These are phyloP conservation scores for Pichia sp. DNA, from an alignment of 1,139 yeast genomes.

Conservation along the genomic window DNA sequence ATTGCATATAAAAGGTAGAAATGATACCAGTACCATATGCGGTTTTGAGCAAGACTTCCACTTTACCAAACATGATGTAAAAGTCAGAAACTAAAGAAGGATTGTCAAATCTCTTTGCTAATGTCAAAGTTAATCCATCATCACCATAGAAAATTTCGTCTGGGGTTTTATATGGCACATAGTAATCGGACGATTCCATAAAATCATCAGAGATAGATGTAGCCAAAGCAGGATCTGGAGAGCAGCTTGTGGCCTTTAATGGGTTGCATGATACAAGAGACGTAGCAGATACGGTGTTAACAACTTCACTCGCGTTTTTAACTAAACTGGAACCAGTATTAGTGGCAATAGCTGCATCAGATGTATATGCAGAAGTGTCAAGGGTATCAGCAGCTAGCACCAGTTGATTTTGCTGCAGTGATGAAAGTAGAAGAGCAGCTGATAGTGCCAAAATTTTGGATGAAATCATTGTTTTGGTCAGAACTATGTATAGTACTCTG, in stretches of 20 bases:
- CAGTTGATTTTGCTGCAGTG: no score
- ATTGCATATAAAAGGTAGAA: slow-evolving; percentile 72
- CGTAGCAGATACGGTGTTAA: slow-evolving; percentile 12
- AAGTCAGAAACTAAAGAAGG: slow-evolving; percentile 71
- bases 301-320: no score
- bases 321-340: no score
- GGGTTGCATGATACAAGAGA: slow-evolving; percentile 34
- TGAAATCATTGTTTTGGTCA: no score
- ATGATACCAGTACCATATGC: slow-evolving; percentile 72
- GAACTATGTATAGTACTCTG: no score
- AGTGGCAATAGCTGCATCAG: no score
- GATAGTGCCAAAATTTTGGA: no score
- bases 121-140: slow-evolving; percentile 55
- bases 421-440: no score
- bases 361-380: no score
- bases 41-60: slow-evolving; percentile 64
- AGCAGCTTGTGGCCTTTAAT: slow-evolving; percentile 27
- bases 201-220: slow-evolving; percentile 46
- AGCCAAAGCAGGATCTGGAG: slow-evolving; percentile 49
- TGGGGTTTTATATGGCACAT: slow-evolving; percentile 28
- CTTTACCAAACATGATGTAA: slow-evolving; percentile 79
- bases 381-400: no score
- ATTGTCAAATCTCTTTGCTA: slow-evolving; percentile 57
- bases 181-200: slow-evolving; percentile 35
- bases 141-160: slow-evolving; percentile 31